phyloP scores from a whole-genome alignment of 495 filamentous ascomycete species.

The Penicillium coprophilum region DNA sequence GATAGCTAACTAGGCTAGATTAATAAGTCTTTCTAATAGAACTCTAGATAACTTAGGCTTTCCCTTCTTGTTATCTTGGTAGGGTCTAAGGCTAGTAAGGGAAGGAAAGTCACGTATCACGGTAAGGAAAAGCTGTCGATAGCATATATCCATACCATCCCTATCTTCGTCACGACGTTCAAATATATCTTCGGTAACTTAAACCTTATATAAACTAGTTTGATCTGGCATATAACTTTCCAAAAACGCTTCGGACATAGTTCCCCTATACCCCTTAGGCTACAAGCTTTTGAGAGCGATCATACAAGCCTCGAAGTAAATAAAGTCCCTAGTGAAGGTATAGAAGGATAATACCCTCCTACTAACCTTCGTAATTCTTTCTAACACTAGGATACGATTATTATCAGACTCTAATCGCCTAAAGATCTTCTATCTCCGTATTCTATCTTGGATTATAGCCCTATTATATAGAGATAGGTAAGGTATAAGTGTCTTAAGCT shows the following conservation, averaged over 20 bases:
- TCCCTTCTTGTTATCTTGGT: background rate
- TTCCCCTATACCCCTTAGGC: conserved; percentile 1
- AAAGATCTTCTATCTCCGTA: background rate
- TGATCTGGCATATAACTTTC: conserved; percentile 1
- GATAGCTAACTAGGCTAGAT: conserved; percentile 1
- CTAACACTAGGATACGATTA: background rate
- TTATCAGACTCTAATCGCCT: conserved; percentile 1
- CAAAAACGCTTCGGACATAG: background rate
- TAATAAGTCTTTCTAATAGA: background rate
- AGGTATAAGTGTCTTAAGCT: conserved; percentile 1
- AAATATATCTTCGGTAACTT: conserved; percentile 1
- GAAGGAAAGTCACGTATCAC: conserved; percentile 4
- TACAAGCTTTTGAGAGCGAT: conserved; percentile 4
- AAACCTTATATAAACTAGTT: background rate
- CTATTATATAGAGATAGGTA: background rate
- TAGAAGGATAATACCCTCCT: conserved; percentile 3
- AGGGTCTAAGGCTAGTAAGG: conserved; percentile 2
- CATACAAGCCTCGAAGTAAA: conserved; percentile 6
- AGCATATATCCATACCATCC: background rate
- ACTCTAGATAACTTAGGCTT: background rate
- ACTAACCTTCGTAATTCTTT: background rate
- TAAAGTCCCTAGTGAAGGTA: conserved; percentile 10
- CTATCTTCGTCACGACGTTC: conserved; percentile 1
- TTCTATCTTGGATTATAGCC: background rate
- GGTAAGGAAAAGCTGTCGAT: conserved; percentile 8